phyloP scores from a whole-genome alignment of 2,329 filamentous ascomycete genomes.

The Didymella segeticola region DNA sequence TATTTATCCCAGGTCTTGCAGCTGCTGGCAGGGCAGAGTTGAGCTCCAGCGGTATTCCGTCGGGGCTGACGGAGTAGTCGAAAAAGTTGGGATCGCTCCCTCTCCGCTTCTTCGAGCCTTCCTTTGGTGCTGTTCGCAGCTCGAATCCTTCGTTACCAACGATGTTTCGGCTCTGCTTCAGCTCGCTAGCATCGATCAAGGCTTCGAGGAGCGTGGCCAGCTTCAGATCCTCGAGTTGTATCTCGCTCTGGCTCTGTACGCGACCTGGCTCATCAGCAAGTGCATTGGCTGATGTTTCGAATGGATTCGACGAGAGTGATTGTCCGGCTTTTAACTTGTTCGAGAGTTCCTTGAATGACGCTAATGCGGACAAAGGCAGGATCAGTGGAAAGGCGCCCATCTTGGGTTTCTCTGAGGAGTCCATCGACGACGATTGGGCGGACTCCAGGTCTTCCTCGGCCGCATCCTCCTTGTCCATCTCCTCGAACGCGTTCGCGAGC shows the following conservation, averaged over 20 bases:
- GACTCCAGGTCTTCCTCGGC: slow-evolving; percentile 50
- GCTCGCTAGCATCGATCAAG: slow-evolving; percentile 41
- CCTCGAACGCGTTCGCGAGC: slow-evolving; percentile 32
- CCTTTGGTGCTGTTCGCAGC: background rate
- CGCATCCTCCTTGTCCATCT: slow-evolving; percentile 34
- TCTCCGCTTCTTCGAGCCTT: slow-evolving; percentile 1
- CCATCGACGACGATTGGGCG: slow-evolving; percentile 20
- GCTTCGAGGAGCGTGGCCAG: slow-evolving; percentile 42
- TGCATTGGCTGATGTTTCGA: slow-evolving; percentile 19
- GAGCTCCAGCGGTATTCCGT: slow-evolving; percentile 32
- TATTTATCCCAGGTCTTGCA: slow-evolving; percentile 20
- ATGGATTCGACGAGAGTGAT: slow-evolving; percentile 13
- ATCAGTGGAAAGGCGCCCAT: slow-evolving; percentile 19
- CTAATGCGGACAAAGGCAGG: slow-evolving; percentile 28
- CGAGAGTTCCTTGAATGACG: slow-evolving; percentile 28
- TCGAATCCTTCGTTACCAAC: slow-evolving; percentile 6
- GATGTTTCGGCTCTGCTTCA: slow-evolving; percentile 35
- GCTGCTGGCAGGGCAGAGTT: slow-evolving; percentile 30
- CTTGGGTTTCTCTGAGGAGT: slow-evolving; percentile 18
- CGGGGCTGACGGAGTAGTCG: slow-evolving; percentile 35
- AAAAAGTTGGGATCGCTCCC: slow-evolving; percentile 36
- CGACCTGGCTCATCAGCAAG: slow-evolving; percentile 26
- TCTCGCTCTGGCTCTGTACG: slow-evolving; percentile 35
- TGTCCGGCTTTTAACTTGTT: slow-evolving; percentile 25
- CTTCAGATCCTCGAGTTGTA: slow-evolving; percentile 48